Evolutionary conservation across 345 rosid genomes (phyloP).

Genomic region (Camelina hispida): DNA sequence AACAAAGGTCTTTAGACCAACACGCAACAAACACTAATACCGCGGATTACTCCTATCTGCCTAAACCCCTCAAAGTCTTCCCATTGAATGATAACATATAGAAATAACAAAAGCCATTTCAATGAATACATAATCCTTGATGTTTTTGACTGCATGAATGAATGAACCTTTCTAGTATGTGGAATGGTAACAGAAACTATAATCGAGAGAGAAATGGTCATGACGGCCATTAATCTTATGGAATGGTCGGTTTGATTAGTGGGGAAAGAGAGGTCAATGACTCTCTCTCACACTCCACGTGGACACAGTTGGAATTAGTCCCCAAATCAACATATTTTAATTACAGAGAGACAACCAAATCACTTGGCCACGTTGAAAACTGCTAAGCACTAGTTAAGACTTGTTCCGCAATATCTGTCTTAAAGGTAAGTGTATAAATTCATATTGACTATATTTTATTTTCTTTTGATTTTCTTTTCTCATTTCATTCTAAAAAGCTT

Average conservation of each 20-base stretch:
- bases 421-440: constrained; percentile 42
- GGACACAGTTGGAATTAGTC: constrained; percentile 36
- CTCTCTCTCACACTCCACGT: constrained; percentile 29
- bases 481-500: constrained; percentile 23
- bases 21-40: constrained; percentile 7
- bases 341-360: constrained; percentile 42
- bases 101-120: neutral
- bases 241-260: constrained; percentile 41
- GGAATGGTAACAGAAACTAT: constrained; percentile 3
- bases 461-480: neutral
- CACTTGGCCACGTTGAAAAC: constrained; percentile 43
- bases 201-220: constrained; percentile 18
- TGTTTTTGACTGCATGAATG: constrained; percentile 17
- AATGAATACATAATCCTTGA: constrained; percentile 10
- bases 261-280: constrained; percentile 32
- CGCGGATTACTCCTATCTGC: neutral
- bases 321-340: constrained; percentile 4
- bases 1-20: constrained; percentile 1
- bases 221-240: constrained; percentile 30
- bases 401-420: constrained; percentile 39
- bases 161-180: neutral
- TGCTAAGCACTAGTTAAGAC: constrained; percentile 33
- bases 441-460: constrained; percentile 32
- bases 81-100: constrained; percentile 10
- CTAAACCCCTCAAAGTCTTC: constrained; percentile 14